phyloP scores from a whole-genome alignment of 495 filamentous ascomycete genomes.

The Penicillium manginii region DNA sequence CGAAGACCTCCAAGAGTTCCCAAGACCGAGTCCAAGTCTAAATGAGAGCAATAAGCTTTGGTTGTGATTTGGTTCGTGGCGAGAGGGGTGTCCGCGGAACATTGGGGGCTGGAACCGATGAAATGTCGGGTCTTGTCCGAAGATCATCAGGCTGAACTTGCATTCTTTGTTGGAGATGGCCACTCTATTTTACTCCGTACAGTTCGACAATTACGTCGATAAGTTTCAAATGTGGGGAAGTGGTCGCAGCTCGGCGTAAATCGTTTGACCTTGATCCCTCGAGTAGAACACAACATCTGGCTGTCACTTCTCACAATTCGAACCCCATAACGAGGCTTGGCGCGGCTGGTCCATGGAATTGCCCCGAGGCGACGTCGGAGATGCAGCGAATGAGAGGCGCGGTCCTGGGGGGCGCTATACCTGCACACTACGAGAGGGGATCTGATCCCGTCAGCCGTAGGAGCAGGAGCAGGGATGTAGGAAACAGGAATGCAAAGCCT shows the following conservation, averaged over 20 bases:
- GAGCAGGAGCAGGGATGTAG: neutral
- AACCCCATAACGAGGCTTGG: constrained; percentile 19
- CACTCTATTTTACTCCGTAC: too few species aligned
- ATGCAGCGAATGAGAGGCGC: constrained; percentile 17
- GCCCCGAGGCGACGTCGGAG: constrained; percentile 15
- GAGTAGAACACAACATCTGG: neutral
- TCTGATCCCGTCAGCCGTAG: constrained; percentile 17
- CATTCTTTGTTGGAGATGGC: too few species aligned
- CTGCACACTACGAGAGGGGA: constrained; percentile 14
- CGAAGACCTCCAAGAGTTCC: neutral
- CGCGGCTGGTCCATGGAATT: constrained; percentile 12
- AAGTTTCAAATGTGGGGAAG: neutral
- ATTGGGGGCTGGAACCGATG: constrained; percentile 3
- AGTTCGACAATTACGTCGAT: neutral
- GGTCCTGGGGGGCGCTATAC: constrained; percentile 6
- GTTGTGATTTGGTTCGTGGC: constrained; percentile 6
- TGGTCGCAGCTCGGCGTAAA: neutral
- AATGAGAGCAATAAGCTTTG: constrained; percentile 1
- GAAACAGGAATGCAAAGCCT: too few species aligned
- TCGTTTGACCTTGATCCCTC: neutral
- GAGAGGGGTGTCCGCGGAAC: constrained; percentile 5
- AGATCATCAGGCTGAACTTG: neutral
- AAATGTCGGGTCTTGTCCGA: constrained; percentile 4
- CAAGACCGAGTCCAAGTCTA: neutral
- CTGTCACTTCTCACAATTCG: neutral